Evolutionary conservation across 139 green algal species (phyloP).

Genomic region (Coelastrella sp.): DNA sequence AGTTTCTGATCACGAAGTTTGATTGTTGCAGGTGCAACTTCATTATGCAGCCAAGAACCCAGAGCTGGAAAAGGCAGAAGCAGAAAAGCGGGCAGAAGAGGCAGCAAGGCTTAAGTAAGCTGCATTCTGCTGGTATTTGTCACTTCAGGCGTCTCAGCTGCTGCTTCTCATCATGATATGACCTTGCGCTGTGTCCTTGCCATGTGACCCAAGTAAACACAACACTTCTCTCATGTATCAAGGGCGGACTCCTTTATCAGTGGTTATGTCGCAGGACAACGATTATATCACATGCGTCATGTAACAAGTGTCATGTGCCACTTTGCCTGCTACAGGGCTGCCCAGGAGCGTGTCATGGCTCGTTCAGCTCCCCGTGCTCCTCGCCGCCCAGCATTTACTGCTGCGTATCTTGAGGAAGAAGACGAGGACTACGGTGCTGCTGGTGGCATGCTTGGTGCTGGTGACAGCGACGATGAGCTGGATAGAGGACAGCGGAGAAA

Average conservation of each 20-base stretch:
- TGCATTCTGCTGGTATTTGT: background rate
- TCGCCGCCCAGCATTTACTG: slow-evolving; percentile 2
- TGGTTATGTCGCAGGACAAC: background rate
- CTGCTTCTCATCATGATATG: background rate
- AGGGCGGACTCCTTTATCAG: background rate
- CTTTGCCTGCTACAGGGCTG: background rate
- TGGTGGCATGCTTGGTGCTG: background rate
- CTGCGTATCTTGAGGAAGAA: slow-evolving; percentile 26
- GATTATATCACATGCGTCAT: background rate
- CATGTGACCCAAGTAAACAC: too few species aligned
- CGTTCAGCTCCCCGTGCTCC: background rate
- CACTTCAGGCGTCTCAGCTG: background rate
- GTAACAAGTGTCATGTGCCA: background rate
- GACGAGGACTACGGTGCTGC: background rate
- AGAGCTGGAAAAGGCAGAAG: slow-evolving; percentile 28
- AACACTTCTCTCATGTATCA: too few species aligned
- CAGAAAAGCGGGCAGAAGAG: slow-evolving; percentile 38
- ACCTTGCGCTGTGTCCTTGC: too few species aligned
- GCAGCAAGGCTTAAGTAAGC: slow-evolving; percentile 21
- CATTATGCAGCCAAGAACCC: slow-evolving; percentile 44
- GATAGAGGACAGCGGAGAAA: background rate
- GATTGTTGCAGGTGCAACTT: slow-evolving; percentile 15
- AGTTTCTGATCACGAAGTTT: background rate
- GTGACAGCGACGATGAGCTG: background rate
- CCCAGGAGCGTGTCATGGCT: slow-evolving; percentile 12